A percentile compares a stretch with the other conserved stretches of the same genome.
Conservation (phyloP, 2,329 filamentous ascomycete species). For the Fusarium burgessii region DNA sequence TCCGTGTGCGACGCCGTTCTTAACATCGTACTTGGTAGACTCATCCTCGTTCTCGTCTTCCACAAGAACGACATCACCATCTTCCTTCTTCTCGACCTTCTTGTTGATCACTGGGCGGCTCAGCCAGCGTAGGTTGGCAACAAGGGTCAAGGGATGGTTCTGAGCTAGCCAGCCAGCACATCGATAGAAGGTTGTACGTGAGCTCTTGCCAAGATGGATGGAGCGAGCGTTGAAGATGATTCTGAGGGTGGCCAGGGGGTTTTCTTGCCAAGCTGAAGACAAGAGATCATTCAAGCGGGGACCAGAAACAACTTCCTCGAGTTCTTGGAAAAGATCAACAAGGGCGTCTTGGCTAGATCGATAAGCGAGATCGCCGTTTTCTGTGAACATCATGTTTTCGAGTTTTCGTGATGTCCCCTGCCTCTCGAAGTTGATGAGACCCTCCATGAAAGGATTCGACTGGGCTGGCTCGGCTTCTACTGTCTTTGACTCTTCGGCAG, state of each 20-base stretch:
- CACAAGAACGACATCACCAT: slow-evolving; percentile 52
- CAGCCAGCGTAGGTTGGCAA: slow-evolving; percentile 66
- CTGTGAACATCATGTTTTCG: slow-evolving; percentile 63
- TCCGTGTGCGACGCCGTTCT: slow-evolving; percentile 65
- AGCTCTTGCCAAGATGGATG: slow-evolving; percentile 70
- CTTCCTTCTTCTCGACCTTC: slow-evolving; percentile 56
- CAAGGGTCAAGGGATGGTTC: slow-evolving; percentile 65
- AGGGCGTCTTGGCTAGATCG: slow-evolving; percentile 59
- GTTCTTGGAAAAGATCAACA: slow-evolving; percentile 66
- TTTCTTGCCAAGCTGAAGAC: slow-evolving; percentile 61
- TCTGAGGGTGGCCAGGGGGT: slow-evolving; percentile 64
- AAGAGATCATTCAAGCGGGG: slow-evolving; percentile 57
- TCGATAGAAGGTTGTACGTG: slow-evolving; percentile 61
- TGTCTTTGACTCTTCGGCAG: slow-evolving; percentile 1
- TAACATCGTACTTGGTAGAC: slow-evolving; percentile 54
- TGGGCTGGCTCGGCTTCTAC: neutral
- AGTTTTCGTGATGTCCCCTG: slow-evolving; percentile 32
- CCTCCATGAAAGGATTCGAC: slow-evolving; percentile 52
- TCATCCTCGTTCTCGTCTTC: slow-evolving; percentile 54
- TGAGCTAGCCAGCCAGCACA: slow-evolving; percentile 67
- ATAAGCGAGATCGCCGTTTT: slow-evolving; percentile 63
- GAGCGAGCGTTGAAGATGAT: slow-evolving; percentile 71
- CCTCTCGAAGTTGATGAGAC: slow-evolving; percentile 44
- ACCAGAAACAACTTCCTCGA: slow-evolving; percentile 56
- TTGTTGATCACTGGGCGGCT: slow-evolving; percentile 67